A percentile compares a stretch with the other conserved stretches of the same genome.
Evolutionary conservation across 495 filamentous ascomycete species (phyloP).

Genomic region (Penicillium alfredii): DNA sequence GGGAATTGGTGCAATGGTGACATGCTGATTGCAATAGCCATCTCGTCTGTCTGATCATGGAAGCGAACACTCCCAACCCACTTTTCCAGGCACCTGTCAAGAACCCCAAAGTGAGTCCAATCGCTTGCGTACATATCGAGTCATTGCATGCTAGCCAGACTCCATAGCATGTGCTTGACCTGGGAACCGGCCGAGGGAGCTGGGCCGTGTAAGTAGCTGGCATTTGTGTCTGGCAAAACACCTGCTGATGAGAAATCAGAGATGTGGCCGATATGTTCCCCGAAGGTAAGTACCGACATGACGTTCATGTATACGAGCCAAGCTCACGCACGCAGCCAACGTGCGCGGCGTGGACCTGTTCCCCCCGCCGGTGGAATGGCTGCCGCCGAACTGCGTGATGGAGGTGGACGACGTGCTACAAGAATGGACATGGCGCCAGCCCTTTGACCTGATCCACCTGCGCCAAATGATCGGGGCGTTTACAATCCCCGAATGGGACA

Average conservation of each 20-base stretch:
- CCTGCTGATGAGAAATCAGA: not conserved
- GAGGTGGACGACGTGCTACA: slow-evolving; percentile 19
- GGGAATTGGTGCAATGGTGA: not conserved
- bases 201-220: slow-evolving; percentile 13
- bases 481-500: slow-evolving; percentile 19
- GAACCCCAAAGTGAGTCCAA: slow-evolving; percentile 3
- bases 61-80: not conserved
- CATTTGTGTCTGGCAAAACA: not conserved
- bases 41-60: slow-evolving; percentile 1
- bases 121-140: too few species aligned
- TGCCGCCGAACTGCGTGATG: slow-evolving; percentile 19
- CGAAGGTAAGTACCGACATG: not conserved
- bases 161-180: slow-evolving; percentile 6
- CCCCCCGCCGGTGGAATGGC: slow-evolving; percentile 20
- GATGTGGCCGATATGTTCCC: slow-evolving; percentile 11
- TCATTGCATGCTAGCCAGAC: too few species aligned
- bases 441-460: slow-evolving; percentile 32
- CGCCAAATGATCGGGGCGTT: slow-evolving; percentile 23
- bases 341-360: slow-evolving; percentile 10
- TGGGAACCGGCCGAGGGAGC: slow-evolving; percentile 8
- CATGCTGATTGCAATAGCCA: not conserved
- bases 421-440: slow-evolving; percentile 27
- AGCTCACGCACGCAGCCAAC: not conserved
- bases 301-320: not conserved
- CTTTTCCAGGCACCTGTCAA: slow-evolving; percentile 3